Evolutionary conservation across 2,329 filamentous ascomycete genomes (phyloP).

Genomic region (Penicillium sp.): DNA sequence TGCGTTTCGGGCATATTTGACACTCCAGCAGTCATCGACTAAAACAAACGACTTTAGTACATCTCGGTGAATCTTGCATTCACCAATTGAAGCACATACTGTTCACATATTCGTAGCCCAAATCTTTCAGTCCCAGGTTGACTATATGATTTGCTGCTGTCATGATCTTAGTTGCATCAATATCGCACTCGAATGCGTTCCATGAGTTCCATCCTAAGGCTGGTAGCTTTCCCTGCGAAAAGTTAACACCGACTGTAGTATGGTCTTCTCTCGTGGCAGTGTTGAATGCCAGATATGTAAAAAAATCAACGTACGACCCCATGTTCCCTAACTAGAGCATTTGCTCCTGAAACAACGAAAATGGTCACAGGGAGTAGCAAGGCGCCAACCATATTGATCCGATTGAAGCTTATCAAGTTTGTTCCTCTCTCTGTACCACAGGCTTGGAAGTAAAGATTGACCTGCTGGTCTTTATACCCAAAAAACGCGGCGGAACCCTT

Average conservation of each 20-base stretch:
- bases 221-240: slow-evolving; percentile 27
- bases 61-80: no score
- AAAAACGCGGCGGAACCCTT: not conserved
- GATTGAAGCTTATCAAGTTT: not conserved
- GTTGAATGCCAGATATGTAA: not conserved
- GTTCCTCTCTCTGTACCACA: not conserved
- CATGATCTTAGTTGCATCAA: slow-evolving; percentile 49
- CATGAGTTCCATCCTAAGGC: slow-evolving; percentile 49
- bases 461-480: not conserved
- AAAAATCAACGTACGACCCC: slow-evolving; percentile 24
- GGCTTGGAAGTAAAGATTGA: not conserved
- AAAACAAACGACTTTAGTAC: not conserved
- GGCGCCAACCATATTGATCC: slow-evolving; percentile 9
- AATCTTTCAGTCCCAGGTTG: slow-evolving; percentile 49
- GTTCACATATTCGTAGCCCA: slow-evolving; percentile 54
- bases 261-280: not conserved
- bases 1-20: slow-evolving; percentile 46
- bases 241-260: not conserved
- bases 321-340: slow-evolving; percentile 29
- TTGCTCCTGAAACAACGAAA: slow-evolving; percentile 17
- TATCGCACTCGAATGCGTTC: slow-evolving; percentile 52
- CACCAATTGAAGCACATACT: slow-evolving; percentile 7
- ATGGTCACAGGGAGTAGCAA: slow-evolving; percentile 15
- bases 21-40: slow-evolving; percentile 64
- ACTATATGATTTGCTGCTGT: slow-evolving; percentile 50